Evolutionary conservation across 1,284 basidiomycete genomes (phyloP).

Genomic region (Testicularia cyperi): DNA sequence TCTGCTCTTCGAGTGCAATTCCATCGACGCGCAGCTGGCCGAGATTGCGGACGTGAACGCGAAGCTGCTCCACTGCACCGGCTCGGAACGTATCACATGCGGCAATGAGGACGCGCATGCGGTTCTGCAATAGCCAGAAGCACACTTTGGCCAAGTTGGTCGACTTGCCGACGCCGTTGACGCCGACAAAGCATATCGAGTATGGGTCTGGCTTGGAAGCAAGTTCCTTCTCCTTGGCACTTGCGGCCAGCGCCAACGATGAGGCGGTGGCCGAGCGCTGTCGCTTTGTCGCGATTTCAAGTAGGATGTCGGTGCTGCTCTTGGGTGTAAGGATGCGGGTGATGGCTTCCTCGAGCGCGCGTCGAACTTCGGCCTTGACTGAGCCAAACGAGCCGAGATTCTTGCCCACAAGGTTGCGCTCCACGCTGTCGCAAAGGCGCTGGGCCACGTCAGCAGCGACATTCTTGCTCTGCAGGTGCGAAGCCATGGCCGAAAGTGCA

Average conservation of each 20-base stretch:
- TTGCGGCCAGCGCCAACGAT: slow-evolving; percentile 57
- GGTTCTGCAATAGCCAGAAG: slow-evolving; percentile 98
- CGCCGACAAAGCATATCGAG: slow-evolving; percentile 95
- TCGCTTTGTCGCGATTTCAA: slow-evolving; percentile 67
- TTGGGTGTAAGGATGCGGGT: slow-evolving; percentile 94
- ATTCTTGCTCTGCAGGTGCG: slow-evolving; percentile 97
- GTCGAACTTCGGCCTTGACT: slow-evolving; percentile 79
- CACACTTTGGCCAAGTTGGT: slow-evolving; percentile 97
- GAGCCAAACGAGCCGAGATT: slow-evolving; percentile 53
- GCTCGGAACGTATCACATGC: slow-evolving; percentile 98
- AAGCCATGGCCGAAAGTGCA: slow-evolving; percentile 89
- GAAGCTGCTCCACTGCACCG: slow-evolving; percentile 95
- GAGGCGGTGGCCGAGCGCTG: slow-evolving; percentile 42
- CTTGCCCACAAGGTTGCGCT: slow-evolving; percentile 82
- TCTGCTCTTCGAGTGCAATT: slow-evolving; percentile 62
- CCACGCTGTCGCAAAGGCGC: slow-evolving; percentile 89
- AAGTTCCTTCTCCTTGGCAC: slow-evolving; percentile 59
- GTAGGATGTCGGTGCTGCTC: slow-evolving; percentile 89
- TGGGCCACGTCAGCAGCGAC: slow-evolving; percentile 94
- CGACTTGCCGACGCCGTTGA: slow-evolving; percentile 98
- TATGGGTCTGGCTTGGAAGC: slow-evolving; percentile 72
- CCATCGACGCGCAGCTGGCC: slow-evolving; percentile 69
- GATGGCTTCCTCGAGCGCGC: slow-evolving; percentile 80
- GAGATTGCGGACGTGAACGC: slow-evolving; percentile 93
- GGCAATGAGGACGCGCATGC: slow-evolving; percentile 87